Conservation (phyloP, 2,329 filamentous ascomycete genomes). For the Penicillium brasilianum region DNA sequence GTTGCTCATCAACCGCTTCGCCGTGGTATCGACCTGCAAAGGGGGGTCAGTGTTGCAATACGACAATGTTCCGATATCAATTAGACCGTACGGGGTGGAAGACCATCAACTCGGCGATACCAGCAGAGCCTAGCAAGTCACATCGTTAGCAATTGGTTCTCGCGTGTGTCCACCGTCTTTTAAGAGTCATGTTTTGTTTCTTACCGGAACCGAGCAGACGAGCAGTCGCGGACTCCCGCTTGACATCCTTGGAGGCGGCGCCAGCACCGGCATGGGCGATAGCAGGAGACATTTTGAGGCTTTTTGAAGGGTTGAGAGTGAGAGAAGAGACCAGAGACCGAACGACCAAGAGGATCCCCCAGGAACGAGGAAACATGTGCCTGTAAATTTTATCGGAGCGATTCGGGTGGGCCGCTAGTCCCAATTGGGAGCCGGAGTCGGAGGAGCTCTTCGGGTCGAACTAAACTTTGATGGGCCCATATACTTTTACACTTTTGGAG, state of each 20-base stretch:
- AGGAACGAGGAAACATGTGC: conserved; percentile 24
- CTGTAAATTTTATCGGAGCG: conserved; percentile 32
- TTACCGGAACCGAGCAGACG: conserved; percentile 89
- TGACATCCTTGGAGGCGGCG: conserved; percentile 63
- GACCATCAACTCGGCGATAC: conserved; percentile 89
- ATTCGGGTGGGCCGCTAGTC: conserved; percentile 29
- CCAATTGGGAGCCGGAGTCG: conserved; percentile 32
- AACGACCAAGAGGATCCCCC: conserved; percentile 10
- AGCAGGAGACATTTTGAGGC: conserved; percentile 60
- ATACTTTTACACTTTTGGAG: background rate
- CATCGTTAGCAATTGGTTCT: conserved; percentile 18
- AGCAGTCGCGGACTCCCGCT: conserved; percentile 88
- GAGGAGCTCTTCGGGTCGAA: conserved; percentile 14
- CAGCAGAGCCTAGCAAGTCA: conserved; percentile 72
- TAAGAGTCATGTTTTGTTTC: conserved; percentile 18
- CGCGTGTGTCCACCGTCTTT: background rate
- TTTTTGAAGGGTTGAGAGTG: conserved; percentile 23
- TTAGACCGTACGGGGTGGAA: conserved; percentile 77
- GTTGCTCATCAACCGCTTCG: conserved; percentile 99
- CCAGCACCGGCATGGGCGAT: conserved; percentile 43
- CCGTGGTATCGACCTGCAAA: conserved; percentile 90
- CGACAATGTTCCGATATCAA: background rate
- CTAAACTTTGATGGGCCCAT: background rate
- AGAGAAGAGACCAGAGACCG: conserved; percentile 9
- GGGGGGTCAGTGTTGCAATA: conserved; percentile 31